Conservation (phyloP, 73 alveolate species). For the Urostyla sp. region DNA sequence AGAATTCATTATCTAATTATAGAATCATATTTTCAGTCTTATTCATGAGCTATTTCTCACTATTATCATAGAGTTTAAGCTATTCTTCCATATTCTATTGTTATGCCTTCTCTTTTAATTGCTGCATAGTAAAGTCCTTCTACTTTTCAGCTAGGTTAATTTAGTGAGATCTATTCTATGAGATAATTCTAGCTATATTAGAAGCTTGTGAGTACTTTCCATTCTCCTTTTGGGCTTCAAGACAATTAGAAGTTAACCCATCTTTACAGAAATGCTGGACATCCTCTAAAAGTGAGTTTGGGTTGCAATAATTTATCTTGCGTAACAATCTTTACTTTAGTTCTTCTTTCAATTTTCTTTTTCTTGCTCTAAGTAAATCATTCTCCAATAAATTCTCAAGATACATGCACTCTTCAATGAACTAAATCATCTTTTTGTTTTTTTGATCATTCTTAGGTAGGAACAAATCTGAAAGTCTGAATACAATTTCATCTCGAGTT, state of each 20-base stretch:
- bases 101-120: no score
- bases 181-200: slow-evolving; percentile 16
- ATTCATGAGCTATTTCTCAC: no score
- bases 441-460: background rate
- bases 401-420: slow-evolving; percentile 19
- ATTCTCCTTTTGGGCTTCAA: slow-evolving; percentile 5
- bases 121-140: no score
- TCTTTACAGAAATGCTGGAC: background rate
- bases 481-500: slow-evolving; percentile 16
- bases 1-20: no score
- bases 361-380: slow-evolving; percentile 20
- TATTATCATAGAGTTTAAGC: no score
- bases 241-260: slow-evolving; percentile 5
- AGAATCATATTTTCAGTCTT: no score
- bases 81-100: no score
- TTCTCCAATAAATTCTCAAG: slow-evolving; percentile 17
- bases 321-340: slow-evolving; percentile 17
- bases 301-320: slow-evolving; percentile 30
- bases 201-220: slow-evolving; percentile 34
- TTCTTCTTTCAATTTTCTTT: slow-evolving; percentile 21
- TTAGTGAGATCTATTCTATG: slow-evolving; percentile 22
- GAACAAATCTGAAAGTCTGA: slow-evolving; percentile 24
- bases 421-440: slow-evolving; percentile 12
- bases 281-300: slow-evolving; percentile 24
- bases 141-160: slow-evolving; percentile 6